Evolutionary conservation across 1,284 basidiomycete genomes (phyloP), one percentile per base, ranked within the genome.

Genomic region (Rhodotorula sp.): DNA sequence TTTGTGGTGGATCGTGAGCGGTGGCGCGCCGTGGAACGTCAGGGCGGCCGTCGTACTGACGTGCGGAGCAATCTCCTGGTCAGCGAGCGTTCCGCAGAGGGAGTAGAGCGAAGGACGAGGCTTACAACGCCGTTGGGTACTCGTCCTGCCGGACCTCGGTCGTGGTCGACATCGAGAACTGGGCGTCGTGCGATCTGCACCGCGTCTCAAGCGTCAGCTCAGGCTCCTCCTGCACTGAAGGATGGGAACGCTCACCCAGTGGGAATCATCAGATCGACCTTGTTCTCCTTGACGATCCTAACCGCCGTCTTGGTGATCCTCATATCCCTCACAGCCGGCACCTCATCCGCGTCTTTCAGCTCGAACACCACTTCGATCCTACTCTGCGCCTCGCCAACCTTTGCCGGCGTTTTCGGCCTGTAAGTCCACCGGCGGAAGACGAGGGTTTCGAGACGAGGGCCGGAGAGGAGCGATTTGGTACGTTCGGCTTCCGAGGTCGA

Each of bases 181-280:
- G 64, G 1, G 48, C 46, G 34, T 70, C 68, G 16, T 34, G 44
- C 2, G 64, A n/a, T n/a, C 68, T 70, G 57, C 30, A 55, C 0
- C 1, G 6, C 7, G 28, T 6, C 2, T 40, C 20, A 15, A 4
- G n/a, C 46, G 16, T 16, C 31, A n/a, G 28, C 22, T 18, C 11
- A n/a, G n/a, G 26, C 26, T 28, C 28, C 20, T 0, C 4, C 16
- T 7, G 0, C 24, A 34, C 10, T 15, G 1, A 6, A 15, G 11
- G 2, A 28, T 3, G 11, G 34, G 16, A 9, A 26, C 8, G 59
- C 64, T 16, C 53, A 65, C 64, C 52, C 72, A 44, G 62, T 66
- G 40, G 72, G 72, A 2, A 71, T 62, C 50, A 71, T 56, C 44
- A 71, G 8, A 30, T 67, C 64, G 10, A 63, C 67, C 57, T 16